Evolutionary conservation across 2,329 filamentous ascomycete species (phyloP).

Genomic region (Endoconidiophora laricicola): DNA sequence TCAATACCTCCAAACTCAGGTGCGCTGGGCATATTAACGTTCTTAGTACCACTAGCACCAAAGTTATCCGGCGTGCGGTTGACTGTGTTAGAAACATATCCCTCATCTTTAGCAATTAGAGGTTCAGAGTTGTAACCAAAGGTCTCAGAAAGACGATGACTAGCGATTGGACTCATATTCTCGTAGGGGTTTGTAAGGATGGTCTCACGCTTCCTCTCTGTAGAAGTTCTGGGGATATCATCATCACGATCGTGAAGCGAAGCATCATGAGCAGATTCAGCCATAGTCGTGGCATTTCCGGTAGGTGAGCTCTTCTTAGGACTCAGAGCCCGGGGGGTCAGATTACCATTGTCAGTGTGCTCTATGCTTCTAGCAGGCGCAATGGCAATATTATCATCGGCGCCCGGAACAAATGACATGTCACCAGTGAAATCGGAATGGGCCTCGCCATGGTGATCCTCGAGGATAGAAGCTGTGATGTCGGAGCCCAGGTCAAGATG

Average conservation of each 20-base stretch:
- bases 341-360: conserved; percentile 21
- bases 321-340: conserved; percentile 27
- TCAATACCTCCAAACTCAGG: conserved; percentile 29
- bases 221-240: conserved; percentile 28
- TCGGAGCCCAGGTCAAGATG: conserved; percentile 45
- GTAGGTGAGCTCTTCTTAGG: conserved; percentile 7
- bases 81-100: conserved; percentile 67
- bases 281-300: conserved; percentile 18
- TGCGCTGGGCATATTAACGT: conserved; percentile 21
- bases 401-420: conserved; percentile 10
- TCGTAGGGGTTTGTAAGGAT: conserved; percentile 52
- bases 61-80: conserved; percentile 36
- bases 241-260: conserved; percentile 23
- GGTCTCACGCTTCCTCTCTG: conserved; percentile 48
- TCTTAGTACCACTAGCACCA: conserved; percentile 32
- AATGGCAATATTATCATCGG: conserved; percentile 10
- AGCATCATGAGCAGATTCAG: conserved; percentile 37
- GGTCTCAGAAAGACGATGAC: conserved; percentile 34
- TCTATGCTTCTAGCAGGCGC: conserved; percentile 4
- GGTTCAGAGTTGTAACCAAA: conserved; percentile 21
- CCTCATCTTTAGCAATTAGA: conserved; percentile 45
- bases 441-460: conserved; percentile 20
- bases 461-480: conserved; percentile 72
- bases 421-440: background rate
- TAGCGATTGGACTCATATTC: conserved; percentile 44